A percentile compares a stretch with the other conserved stretches of the same genome.
These are phyloP conservation scores for Sorghum bicolor DNA, from an alignment of 176 grass and related monocot species.

Conservation along the genomic window Sorghum_bicolor_NCBIv3 NC_012873.2:864501-865000, in stretches of 20 bases:
- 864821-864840: conserved; percentile 36
- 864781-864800: background rate
- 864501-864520: background rate
- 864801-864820: background rate
- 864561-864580: background rate
- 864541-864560: background rate
- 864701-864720: background rate
- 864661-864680: background rate
- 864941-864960: conserved; percentile 52
- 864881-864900: background rate
- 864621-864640: background rate
- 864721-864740: background rate
- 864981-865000: conserved; percentile 43
- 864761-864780: background rate
- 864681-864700: background rate
- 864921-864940: background rate
- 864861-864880: conserved; percentile 15
- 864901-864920: too few species aligned
- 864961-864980: conserved; percentile 54
- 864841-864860: background rate
- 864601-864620: background rate
- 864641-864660: background rate
- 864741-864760: background rate
- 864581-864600: background rate
- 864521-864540: background rate